Percentiles rank a stretch among this genome's conserved stretches.
Conservation (phyloP, 192 early-diverging fungal species). For the Mycoemilia scoparia region DNA sequence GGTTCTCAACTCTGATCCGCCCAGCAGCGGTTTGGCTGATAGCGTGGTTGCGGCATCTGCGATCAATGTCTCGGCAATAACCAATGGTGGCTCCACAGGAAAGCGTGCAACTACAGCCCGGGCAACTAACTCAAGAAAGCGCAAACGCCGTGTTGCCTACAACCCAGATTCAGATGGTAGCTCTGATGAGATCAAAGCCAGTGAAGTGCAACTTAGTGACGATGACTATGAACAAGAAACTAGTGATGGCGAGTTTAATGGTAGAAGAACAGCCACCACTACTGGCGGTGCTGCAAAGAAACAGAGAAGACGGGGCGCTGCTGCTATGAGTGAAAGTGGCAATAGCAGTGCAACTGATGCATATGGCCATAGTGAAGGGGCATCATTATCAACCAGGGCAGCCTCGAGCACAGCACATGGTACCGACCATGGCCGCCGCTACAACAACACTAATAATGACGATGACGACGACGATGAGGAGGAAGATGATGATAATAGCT, state of each 20-base stretch:
- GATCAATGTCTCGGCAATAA: not conserved
- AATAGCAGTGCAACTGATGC: too few relatives aligned
- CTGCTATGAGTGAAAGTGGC: too few relatives aligned
- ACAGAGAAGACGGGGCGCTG: too few relatives aligned
- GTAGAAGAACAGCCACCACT: conserved; percentile 7
- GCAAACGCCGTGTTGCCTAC: conserved; percentile 20
- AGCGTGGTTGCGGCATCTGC: conserved; percentile 3
- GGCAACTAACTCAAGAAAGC: conserved; percentile 13
- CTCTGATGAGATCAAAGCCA: conserved; percentile 29
- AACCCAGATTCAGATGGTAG: conserved; percentile 10
- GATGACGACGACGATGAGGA: conserved; percentile 24
- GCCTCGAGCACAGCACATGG: not conserved
- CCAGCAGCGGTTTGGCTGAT: conserved; percentile 4
- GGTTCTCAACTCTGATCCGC: conserved; percentile 8
- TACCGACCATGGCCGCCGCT: not conserved
- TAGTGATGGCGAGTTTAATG: conserved; percentile 21
- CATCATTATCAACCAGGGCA: too few relatives aligned
- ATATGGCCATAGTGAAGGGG: too few relatives aligned
- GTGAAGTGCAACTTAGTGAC: conserved; percentile 30
- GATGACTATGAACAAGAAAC: conserved; percentile 5
- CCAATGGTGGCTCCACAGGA: not conserved
- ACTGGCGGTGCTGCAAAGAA: conserved; percentile 13
- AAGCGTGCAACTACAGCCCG: conserved; percentile 5
- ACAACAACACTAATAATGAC: conserved; percentile 17
- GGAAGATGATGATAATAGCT: conserved; percentile 4